Base-by-base conservation (phyloP, 257 asterid genomes). In the Solanum bulbocastanum region DNA sequence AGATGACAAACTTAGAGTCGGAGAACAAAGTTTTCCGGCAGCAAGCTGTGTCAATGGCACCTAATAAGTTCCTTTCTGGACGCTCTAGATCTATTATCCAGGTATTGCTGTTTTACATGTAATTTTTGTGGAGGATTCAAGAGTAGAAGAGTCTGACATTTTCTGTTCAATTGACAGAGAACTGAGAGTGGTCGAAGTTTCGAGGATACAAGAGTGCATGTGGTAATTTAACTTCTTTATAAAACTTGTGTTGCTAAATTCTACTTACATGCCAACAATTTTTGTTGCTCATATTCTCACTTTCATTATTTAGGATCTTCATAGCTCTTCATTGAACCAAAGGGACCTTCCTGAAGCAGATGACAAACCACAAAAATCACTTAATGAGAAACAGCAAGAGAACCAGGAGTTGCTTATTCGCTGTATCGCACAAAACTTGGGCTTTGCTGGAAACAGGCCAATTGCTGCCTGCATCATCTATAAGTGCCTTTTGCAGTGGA, bases 21-120 rank as follows among this genome's bases (percentile, higher is more conserved):
- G 99, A 97, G 91, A 97, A 94, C 88, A 96, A 97, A 96, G 99
- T 97, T 94, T 95, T 97, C 89, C 99, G 99, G 89, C 99, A 97
- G 91, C 99, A 97, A 87, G 96, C 99, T 74, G 96, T 97, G 88
- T 96, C 99, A 87, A 93, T 97, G 85, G 95, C 98, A 73, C 99
- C 99, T 73, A 96, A 95, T 91, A 97, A 95, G 91, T 94, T 94
- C 89, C 98, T 97, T 78, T 95, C 99, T 72, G 98, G 99, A 78
- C 97, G 99, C 90, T 94, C 99, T 81, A 96, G 98, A 93, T 96
- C 99, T 78, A 92, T 94, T 91, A 89, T 97, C 85, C 99, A 95
- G 99, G 99, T 97, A 94, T 52, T 86, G 76, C 88, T 82, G 33
- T 42, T 84, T 86, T 83, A 46, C 4, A 84, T 20, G 37, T 88